Evolutionary conservation across 176 grass and related monocot genomes (phyloP), one percentile per base, ranked within the genome.

Genomic region (Ensete glaucum): DNA sequence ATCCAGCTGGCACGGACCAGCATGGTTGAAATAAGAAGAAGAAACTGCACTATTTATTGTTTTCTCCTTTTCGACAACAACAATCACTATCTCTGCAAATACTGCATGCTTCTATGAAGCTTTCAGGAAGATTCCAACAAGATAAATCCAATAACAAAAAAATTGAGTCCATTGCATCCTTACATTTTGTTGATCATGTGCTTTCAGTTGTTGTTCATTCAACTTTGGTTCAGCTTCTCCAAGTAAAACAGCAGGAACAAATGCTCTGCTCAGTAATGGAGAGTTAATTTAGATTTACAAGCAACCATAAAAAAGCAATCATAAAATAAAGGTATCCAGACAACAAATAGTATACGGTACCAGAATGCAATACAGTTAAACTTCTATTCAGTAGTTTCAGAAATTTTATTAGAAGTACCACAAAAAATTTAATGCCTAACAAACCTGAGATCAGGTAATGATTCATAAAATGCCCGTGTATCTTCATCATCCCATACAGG

Each of bases 401-500:
- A 53, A 53, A 25, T 17, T 16, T 26, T 23, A 73, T 14, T 9
- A 13, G 8, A 52, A 64, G 12, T 22, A 24, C 1, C 1, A 19
- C 25, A 5, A n/a, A 74, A 74, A n/a, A 58, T 79, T 78, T 78
- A 48, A 19, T 79, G 17, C 52, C 11, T 64, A 80, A 80, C 22
- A 63, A 81, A 94, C 96, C 96, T 99, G 50, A 99, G 86, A 82
- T 95, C 91, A 81, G 96, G 91, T 82, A 99, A 88, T 53, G 88
- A 94, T 82, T 99, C 96, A 71, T 99, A 99, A 78, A 99, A 99
- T 48, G 96, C 74, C 68, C 84, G 94, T n/a, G 96, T 99, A 81
- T 99, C 96, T 52, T 99, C 96, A 72, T 99, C 91, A 72, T 99
- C 96, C 96, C 96, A 99, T 79, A 99, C 84, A 80, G 96, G 91